A percentile compares a stretch with the other conserved stretches of the same genome.
Conservation (phyloP, 2,329 filamentous ascomycete species). For the Trichoderma lentiforme region DNA sequence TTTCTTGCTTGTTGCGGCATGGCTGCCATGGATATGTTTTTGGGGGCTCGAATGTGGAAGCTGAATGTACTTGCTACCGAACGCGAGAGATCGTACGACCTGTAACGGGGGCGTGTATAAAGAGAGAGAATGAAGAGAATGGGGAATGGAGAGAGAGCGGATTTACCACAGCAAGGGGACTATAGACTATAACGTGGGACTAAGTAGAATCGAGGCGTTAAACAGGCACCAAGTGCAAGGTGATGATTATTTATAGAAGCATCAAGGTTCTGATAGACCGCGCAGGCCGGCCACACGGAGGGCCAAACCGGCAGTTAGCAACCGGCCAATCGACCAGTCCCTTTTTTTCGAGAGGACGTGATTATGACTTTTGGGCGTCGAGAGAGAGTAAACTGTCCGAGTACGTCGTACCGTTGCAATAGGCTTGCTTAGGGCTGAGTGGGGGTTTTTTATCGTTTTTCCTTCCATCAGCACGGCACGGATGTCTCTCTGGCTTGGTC, state of each 20-base stretch:
- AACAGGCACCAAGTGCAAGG: not conserved
- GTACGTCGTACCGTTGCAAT: not conserved
- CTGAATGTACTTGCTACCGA: not conserved
- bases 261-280: constrained; percentile 9
- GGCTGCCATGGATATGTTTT: not conserved
- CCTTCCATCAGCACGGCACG: not conserved
- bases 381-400: not conserved
- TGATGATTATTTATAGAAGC: constrained; percentile 10
- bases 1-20: not conserved
- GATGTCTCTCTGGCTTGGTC: not conserved
- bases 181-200: not conserved
- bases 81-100: not conserved
- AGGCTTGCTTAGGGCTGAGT: constrained; percentile 6
- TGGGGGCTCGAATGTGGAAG: not conserved
- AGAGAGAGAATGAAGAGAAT: not conserved
- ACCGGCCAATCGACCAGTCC: not conserved
- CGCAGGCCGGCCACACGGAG: not conserved
- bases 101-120: not conserved
- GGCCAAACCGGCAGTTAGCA: constrained; percentile 6
- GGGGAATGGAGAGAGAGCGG: not conserved
- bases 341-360: not conserved
- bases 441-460: not conserved
- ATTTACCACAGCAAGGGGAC: not conserved
- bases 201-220: not conserved
- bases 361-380: not conserved